These are phyloP conservation scores for Pseudocercospora musae DNA, from an alignment of 2,329 filamentous ascomycete species.

Conservation along the genomic window DNA sequence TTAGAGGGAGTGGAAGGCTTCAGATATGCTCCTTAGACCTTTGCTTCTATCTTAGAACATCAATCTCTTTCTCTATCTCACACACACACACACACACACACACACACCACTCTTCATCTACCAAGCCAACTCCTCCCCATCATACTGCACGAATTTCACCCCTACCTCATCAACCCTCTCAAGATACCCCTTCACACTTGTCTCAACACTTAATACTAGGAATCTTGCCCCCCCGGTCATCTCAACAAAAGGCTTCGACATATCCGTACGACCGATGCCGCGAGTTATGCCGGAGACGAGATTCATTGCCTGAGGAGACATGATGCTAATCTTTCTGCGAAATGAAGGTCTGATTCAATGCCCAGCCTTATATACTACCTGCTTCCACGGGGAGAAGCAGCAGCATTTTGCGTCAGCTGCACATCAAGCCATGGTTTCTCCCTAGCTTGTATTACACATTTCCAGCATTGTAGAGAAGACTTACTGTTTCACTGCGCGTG, in stretches of 20 bases:
- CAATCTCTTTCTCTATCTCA: too few species aligned
- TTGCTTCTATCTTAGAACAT: background rate
- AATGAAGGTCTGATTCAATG: background rate
- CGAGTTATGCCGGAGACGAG: slow-evolving; percentile 1
- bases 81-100: too few species aligned
- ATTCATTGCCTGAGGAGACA: background rate
- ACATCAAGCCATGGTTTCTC: background rate
- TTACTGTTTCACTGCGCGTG: background rate
- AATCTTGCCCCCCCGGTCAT: background rate
- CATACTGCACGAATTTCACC: slow-evolving; percentile 1
- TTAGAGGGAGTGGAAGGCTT: slow-evolving; percentile 21
- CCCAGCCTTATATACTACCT: background rate
- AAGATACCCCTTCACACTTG: slow-evolving; percentile 7
- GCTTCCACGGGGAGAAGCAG: background rate
- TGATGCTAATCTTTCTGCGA: background rate
- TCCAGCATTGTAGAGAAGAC: background rate
- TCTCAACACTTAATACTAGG: background rate
- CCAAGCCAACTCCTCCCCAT: slow-evolving; percentile 6
- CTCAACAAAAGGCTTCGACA: background rate
- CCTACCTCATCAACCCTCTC: slow-evolving; percentile 2
- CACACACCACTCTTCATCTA: too few species aligned
- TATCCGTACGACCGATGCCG: slow-evolving; percentile 13
- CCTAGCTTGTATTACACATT: background rate
- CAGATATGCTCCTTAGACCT: slow-evolving; percentile 16
- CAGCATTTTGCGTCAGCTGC: background rate